These are phyloP conservation scores for Saccharum hybrid DNA, from an alignment of 202 grass and related monocot species.

Conservation along the genomic window DNA sequence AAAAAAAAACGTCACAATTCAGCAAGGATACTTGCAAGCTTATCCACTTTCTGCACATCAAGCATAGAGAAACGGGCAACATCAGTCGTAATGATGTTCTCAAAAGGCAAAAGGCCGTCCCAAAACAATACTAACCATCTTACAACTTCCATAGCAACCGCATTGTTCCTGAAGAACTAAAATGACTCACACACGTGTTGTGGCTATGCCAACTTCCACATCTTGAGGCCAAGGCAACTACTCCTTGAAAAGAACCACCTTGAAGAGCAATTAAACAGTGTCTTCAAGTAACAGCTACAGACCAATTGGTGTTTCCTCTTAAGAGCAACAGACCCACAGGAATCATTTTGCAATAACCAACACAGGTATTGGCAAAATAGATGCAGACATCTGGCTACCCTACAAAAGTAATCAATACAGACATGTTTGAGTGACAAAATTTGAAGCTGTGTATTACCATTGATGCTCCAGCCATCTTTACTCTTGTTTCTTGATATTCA, in stretches of 20 bases:
- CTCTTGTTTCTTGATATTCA: constrained; percentile 27
- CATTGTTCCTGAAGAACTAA: constrained; percentile 12
- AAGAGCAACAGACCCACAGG: constrained; percentile 46
- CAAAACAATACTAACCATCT: constrained; percentile 31
- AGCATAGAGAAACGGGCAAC: neutral
- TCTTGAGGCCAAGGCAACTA: constrained; percentile 2
- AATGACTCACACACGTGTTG: neutral
- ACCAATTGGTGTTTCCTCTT: constrained; percentile 18
- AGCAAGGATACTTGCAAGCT: neutral
- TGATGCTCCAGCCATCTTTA: constrained; percentile 30
- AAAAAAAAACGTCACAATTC: neutral
- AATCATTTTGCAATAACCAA: constrained; percentile 28
- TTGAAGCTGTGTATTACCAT: constrained; percentile 26
- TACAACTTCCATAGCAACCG: constrained; percentile 25
- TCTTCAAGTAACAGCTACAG: constrained; percentile 44
- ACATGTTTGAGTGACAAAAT: neutral
- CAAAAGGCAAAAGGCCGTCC: neutral
- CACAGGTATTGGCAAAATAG: neutral
- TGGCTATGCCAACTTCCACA: constrained; percentile 17
- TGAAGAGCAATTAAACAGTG: constrained; percentile 52
- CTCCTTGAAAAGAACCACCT: constrained; percentile 35
- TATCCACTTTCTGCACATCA: neutral
- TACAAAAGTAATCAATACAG: constrained; percentile 24
- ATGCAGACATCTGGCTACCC: constrained; percentile 35
- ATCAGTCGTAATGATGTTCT: neutral